These are phyloP conservation scores for Chlorella sp. DNA, from an alignment of 139 green algal species.

Conservation along the genomic window DNA sequence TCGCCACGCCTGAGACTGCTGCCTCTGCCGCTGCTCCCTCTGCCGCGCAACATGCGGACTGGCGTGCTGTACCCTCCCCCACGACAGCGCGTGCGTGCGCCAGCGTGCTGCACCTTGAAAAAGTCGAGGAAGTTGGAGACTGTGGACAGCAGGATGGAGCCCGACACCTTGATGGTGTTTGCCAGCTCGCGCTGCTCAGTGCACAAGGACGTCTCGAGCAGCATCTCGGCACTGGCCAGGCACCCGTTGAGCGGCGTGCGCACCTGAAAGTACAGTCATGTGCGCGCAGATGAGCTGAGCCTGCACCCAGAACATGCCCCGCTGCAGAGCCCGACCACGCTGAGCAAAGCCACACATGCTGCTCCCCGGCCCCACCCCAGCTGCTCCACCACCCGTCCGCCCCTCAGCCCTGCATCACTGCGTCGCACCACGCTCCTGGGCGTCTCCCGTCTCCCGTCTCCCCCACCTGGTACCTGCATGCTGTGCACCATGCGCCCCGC, in stretches of 20 bases:
- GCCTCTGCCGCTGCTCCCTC: no score
- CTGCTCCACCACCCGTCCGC: not conserved
- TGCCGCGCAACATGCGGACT: no score
- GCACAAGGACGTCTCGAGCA: slow-evolving; percentile 68
- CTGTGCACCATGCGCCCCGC: not conserved
- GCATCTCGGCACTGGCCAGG: slow-evolving; percentile 80
- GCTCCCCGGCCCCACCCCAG: no score
- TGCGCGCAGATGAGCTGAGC: no score
- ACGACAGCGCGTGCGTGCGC: no score
- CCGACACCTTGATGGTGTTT: slow-evolving; percentile 70
- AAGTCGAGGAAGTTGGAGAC: slow-evolving; percentile 87
- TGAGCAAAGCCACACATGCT: no score
- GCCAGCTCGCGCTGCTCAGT: slow-evolving; percentile 76
- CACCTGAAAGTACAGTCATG: slow-evolving; percentile 48
- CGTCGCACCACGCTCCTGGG: not conserved
- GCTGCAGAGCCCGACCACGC: no score
- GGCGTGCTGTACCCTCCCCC: no score
- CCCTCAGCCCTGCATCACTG: not conserved
- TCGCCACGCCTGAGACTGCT: no score
- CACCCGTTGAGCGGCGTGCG: slow-evolving; percentile 83
- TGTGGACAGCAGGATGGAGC: slow-evolving; percentile 78
- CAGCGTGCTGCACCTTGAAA: slow-evolving; percentile 63
- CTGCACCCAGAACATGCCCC: no score
- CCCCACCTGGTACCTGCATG: not conserved
- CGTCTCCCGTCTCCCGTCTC: not conserved